Percentiles rank a stretch among this genome's conserved stretches.
phyloP scores from a whole-genome alignment of 805 yeast genomes.

The Monosporozyma yasuniensis region DNA sequence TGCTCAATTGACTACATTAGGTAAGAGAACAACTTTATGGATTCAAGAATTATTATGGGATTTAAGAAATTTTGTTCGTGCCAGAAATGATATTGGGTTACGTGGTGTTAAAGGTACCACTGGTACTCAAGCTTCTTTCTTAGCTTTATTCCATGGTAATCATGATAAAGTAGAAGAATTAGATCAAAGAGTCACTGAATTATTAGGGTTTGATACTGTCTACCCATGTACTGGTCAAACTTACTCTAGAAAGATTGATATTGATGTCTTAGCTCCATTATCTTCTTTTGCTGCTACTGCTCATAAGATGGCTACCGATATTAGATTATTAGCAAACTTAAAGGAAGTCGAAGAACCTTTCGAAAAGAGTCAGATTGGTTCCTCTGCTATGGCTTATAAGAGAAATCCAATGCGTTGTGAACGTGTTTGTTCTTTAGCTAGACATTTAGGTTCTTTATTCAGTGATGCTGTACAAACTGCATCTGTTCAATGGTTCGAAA shows the following conservation, averaged over 20 bases:
- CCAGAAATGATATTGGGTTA: constrained; percentile 90
- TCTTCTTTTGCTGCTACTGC: constrained; percentile 93
- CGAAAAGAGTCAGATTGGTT: constrained; percentile 97
- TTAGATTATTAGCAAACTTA: constrained; percentile 89
- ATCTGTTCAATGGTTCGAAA: constrained; percentile 98
- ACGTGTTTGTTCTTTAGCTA: constrained; percentile 95
- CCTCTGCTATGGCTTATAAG: constrained; percentile 98
- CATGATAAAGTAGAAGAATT: constrained; percentile 92
- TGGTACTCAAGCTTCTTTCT: constrained; percentile 96
- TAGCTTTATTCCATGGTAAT: constrained; percentile 90
- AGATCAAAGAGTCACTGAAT: constrained; percentile 85
- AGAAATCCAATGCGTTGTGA: constrained; percentile 99
- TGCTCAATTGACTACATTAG: constrained; percentile 96
- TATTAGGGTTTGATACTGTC: constrained; percentile 87
- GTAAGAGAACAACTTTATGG: constrained; percentile 97
- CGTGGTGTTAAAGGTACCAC: constrained; percentile 99
- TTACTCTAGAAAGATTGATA: constrained; percentile 96
- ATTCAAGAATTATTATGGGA: constrained; percentile 97
- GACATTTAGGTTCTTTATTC: constrained; percentile 87
- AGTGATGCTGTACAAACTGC: constrained; percentile 95
- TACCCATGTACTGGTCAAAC: constrained; percentile 99
- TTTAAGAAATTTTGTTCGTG: constrained; percentile 88
- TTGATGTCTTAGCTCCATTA: constrained; percentile 85
- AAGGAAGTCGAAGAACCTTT: constrained; percentile 98
- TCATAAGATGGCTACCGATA: constrained; percentile 96